Conservation (phyloP, 768 basidiomycete genomes). For the Coprinopsis marcescibilis region DNA sequence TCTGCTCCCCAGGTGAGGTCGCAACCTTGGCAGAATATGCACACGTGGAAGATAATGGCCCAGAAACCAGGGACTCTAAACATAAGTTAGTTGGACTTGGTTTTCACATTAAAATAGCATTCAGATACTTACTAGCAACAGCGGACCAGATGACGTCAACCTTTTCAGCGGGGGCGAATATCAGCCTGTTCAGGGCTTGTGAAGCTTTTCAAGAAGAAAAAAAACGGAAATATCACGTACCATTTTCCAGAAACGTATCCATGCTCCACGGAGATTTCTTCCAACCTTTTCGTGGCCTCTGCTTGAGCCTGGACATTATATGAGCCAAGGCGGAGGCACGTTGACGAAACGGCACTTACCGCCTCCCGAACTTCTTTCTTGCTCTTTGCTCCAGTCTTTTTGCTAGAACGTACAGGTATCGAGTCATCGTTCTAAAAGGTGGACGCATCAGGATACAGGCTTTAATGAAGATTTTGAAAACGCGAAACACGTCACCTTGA, state of each 20-base stretch:
- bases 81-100: not conserved
- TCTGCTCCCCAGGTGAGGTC: slow-evolving; percentile 47
- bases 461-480: not conserved
- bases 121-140: slow-evolving; percentile 46
- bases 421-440: slow-evolving; percentile 49
- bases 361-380: slow-evolving; percentile 73
- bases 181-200: slow-evolving; percentile 45
- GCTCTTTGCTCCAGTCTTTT: slow-evolving; percentile 66
- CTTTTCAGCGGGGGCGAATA: slow-evolving; percentile 56
- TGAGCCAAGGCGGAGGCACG: not conserved
- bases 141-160: slow-evolving; percentile 59
- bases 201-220: not conserved
- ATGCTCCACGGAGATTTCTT: slow-evolving; percentile 51
- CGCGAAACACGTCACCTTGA: slow-evolving; percentile 41
- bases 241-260: slow-evolving; percentile 64
- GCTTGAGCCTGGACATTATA: slow-evolving; percentile 43
- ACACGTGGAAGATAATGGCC: slow-evolving; percentile 54
- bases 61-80: slow-evolving; percentile 58
- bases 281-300: slow-evolving; percentile 52
- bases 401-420: slow-evolving; percentile 62
- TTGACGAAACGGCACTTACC: slow-evolving; percentile 27
- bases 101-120: slow-evolving; percentile 3
- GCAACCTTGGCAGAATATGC: slow-evolving; percentile 59
- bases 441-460: not conserved
- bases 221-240: slow-evolving; percentile 24